phyloP scores from a whole-genome alignment of 306 rosid genomes.

The Quercus berberidifolia region DNA sequence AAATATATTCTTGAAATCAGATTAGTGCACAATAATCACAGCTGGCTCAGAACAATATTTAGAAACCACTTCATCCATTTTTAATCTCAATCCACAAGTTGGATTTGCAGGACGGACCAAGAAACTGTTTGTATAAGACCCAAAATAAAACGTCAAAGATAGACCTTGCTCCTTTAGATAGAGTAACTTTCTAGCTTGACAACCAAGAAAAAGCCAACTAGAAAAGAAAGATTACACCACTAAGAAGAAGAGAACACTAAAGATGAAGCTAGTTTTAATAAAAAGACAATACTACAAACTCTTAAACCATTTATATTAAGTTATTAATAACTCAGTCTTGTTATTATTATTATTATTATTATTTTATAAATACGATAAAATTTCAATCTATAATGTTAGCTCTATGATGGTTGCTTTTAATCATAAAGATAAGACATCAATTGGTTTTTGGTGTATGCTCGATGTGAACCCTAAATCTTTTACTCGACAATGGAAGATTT shows the following conservation, averaged over 20 bases:
- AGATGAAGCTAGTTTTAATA: slow-evolving; percentile 56
- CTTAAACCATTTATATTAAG: too few species aligned
- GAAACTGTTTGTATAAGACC: not conserved
- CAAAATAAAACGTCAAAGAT: slow-evolving; percentile 16
- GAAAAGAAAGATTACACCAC: not conserved
- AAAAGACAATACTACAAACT: too few species aligned
- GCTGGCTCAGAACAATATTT: too few species aligned
- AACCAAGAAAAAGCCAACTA: not conserved
- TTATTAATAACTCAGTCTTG: too few species aligned
- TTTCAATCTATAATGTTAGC: too few species aligned
- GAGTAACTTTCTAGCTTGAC: not conserved
- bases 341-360: too few species aligned
- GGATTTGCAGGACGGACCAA: slow-evolving; percentile 36
- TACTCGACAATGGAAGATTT: fast-evolving
- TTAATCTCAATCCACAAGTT: slow-evolving; percentile 42
- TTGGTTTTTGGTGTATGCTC: fast-evolving
- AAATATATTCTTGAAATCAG: too few species aligned
- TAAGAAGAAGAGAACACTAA: not conserved
- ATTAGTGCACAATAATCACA: too few species aligned
- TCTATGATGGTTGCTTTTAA: too few species aligned
- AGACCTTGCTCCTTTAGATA: not conserved
- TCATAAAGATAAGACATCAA: too few species aligned
- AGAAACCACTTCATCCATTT: not conserved
- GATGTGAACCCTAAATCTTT: too few species aligned
- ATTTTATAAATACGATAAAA: too few species aligned